Evolutionary conservation across 2,329 filamentous ascomycete species (phyloP).

Genomic region (Furcasterigmium furcatum): DNA sequence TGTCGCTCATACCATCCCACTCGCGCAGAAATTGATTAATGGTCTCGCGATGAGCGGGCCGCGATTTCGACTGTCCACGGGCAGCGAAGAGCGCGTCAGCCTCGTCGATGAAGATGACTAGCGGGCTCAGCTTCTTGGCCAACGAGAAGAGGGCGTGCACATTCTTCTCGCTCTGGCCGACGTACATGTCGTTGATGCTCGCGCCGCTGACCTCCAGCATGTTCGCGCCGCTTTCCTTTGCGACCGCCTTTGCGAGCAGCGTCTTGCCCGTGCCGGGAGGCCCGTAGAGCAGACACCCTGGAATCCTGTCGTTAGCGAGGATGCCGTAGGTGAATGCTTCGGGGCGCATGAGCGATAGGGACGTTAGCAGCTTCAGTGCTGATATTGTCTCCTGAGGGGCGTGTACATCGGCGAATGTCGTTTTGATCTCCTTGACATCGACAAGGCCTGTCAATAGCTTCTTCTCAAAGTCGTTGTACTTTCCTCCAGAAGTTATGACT

Average conservation of each 20-base stretch:
- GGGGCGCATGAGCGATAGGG: slow-evolving; percentile 79
- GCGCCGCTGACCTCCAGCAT: slow-evolving; percentile 88
- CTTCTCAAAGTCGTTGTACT: slow-evolving; percentile 75
- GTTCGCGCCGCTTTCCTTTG: slow-evolving; percentile 65
- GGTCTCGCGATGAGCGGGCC: slow-evolving; percentile 76
- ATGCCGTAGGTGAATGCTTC: slow-evolving; percentile 98
- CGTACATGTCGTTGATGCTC: slow-evolving; percentile 93
- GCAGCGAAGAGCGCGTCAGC: slow-evolving; percentile 89
- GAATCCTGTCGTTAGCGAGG: slow-evolving; percentile 84
- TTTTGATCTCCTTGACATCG: slow-evolving; percentile 76
- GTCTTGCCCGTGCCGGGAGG: slow-evolving; percentile 80
- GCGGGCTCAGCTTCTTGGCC: slow-evolving; percentile 86
- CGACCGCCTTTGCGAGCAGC: slow-evolving; percentile 65
- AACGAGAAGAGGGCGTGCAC: slow-evolving; percentile 88
- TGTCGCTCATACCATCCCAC: slow-evolving; percentile 86
- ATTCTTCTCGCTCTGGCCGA: slow-evolving; percentile 95
- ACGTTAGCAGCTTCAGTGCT: slow-evolving; percentile 83
- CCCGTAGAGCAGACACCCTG: slow-evolving; percentile 83
- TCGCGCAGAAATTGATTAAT: slow-evolving; percentile 97
- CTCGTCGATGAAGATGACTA: slow-evolving; percentile 96
- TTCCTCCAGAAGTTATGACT: slow-evolving; percentile 20
- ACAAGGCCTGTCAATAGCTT: slow-evolving; percentile 79
- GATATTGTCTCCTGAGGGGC: slow-evolving; percentile 79
- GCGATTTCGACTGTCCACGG: slow-evolving; percentile 61
- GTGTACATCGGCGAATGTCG: slow-evolving; percentile 85